Base-by-base conservation (phyloP, 2,329 filamentous ascomycete genomes). In the Spiromastix sp. region DNA sequence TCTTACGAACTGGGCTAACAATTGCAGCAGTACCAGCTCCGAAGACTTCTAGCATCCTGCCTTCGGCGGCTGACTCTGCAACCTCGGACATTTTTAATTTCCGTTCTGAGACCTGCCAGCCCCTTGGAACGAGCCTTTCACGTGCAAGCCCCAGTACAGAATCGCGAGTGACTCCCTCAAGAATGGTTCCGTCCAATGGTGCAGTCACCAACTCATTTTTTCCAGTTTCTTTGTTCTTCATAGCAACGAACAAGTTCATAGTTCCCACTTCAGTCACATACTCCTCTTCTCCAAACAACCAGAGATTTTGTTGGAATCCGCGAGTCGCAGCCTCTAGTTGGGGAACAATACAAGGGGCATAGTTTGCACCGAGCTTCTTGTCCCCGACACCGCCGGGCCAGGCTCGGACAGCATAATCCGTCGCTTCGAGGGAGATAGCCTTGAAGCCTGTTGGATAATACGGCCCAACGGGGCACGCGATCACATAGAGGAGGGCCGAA, bases 401-500 rank as follows among this genome's bases (percentile, higher is more conserved):
- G 38, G 91, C 91, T 47, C 91, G 85, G 42, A 95, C 86, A 37
- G 89, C 89, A 61, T 95, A 94, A 65, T 93, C 83, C 35, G 91
- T 96, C 17, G 91, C 91, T 67, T 96, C 91, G 36, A 98, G 74
- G 1, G 84, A 87, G 33, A 98, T 76, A 41, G 91, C 91, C 70
- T 96, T 96, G 78, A 98, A 96, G 42, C 91, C 91, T 2, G 89
- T 95, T 2, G 87, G 89, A 64, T 95, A 98, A 71, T 98, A 98
- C 2, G 91, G 91, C 1, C 91, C 91, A 10, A 98, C 91, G 40
- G 91, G 91, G 16, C 84, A 93, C 28, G 91, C 89, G 62, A 98
- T 98, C 45, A 95, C 80, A 61, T 83, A 98, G 44, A 98, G 75
- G 42, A 98, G 71, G 7, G 91, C 91, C 9, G 83, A 93, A 26